Conservation (phyloP, 2,329 filamentous ascomycete species). For the Arthrobotrys conoides region DNA sequence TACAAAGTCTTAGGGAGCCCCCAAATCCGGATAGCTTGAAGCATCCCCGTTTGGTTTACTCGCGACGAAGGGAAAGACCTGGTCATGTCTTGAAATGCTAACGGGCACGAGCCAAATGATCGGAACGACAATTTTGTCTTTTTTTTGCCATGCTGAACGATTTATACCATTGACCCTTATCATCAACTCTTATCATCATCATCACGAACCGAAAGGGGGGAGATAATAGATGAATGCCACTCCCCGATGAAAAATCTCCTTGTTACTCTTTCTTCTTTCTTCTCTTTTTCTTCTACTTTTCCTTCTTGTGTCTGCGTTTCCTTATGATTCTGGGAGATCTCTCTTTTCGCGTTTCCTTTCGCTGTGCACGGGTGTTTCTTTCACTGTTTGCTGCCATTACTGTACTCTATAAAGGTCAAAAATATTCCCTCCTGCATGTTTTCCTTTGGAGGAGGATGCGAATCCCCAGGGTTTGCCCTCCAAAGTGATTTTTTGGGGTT, state of each 20-base stretch:
- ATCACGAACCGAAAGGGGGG: slow-evolving; percentile 39
- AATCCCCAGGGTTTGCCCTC: not conserved
- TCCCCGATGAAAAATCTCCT: slow-evolving; percentile 24
- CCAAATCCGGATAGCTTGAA: slow-evolving; percentile 36
- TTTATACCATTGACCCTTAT: slow-evolving; percentile 31
- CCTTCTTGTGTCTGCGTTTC: slow-evolving; percentile 27
- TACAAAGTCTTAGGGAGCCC: slow-evolving; percentile 38
- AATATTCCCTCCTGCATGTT: slow-evolving; percentile 44
- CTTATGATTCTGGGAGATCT: slow-evolving; percentile 45
- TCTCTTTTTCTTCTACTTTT: slow-evolving; percentile 3
- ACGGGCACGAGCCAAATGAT: slow-evolving; percentile 52
- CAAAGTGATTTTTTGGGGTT: slow-evolving; percentile 19
- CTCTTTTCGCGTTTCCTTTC: slow-evolving; percentile 25
- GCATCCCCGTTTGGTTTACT: slow-evolving; percentile 16
- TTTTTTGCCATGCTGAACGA: slow-evolving; percentile 42
- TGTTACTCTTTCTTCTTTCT: slow-evolving; percentile 1
- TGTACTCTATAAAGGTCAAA: slow-evolving; percentile 57
- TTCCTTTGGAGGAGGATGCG: slow-evolving; percentile 19
- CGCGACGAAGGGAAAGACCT: slow-evolving; percentile 19
- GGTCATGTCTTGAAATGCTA: slow-evolving; percentile 28
- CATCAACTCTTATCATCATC: slow-evolving; percentile 9
- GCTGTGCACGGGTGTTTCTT: slow-evolving; percentile 46
- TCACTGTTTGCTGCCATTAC: slow-evolving; percentile 54
- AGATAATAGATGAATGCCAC: slow-evolving; percentile 40
- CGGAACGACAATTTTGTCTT: slow-evolving; percentile 41